These are phyloP conservation scores for Populus hybrid DNA, from an alignment of 441 rosid genomes.

Conservation along the genomic window DNA sequence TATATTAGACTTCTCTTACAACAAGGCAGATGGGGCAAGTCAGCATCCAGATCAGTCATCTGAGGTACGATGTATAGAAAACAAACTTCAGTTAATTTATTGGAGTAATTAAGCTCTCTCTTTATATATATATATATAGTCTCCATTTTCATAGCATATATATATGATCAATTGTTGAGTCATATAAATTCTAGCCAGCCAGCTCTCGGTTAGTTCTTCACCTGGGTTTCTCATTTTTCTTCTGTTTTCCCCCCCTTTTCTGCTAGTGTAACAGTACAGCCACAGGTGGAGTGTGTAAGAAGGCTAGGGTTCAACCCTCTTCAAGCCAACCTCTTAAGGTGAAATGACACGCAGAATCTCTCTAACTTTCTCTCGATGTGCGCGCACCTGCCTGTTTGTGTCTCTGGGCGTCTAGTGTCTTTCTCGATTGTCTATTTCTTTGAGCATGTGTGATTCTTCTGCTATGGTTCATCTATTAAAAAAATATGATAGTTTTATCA, in stretches of 20 bases:
- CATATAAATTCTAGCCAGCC: background rate
- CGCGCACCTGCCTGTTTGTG: background rate
- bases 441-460: constrained; percentile 35
- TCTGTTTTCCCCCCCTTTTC: background rate
- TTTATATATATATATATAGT: background rate
- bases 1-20: constrained; percentile 72
- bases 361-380: constrained; percentile 8
- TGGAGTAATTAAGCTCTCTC: too few relatives aligned
- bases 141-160: background rate
- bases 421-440: constrained; percentile 39
- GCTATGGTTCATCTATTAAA: constrained; percentile 14
- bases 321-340: constrained; percentile 81
- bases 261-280: constrained; percentile 69
- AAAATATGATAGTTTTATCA: constrained; percentile 10
- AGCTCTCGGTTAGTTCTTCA: background rate
- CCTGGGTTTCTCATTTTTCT: background rate
- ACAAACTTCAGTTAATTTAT: too few relatives aligned
- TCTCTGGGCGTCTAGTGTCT: constrained; percentile 17
- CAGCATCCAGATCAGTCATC: constrained; percentile 63
- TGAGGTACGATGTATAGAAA: constrained; percentile 41
- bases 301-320: constrained; percentile 82
- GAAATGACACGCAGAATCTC: constrained; percentile 24
- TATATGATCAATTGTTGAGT: background rate
- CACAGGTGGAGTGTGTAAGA: constrained; percentile 68
- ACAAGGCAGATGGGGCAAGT: constrained; percentile 43